Evolutionary conservation across 139 green algal genomes (phyloP), one percentile per base, ranked within the genome.

Genomic region (Asterochloris sp.): DNA sequence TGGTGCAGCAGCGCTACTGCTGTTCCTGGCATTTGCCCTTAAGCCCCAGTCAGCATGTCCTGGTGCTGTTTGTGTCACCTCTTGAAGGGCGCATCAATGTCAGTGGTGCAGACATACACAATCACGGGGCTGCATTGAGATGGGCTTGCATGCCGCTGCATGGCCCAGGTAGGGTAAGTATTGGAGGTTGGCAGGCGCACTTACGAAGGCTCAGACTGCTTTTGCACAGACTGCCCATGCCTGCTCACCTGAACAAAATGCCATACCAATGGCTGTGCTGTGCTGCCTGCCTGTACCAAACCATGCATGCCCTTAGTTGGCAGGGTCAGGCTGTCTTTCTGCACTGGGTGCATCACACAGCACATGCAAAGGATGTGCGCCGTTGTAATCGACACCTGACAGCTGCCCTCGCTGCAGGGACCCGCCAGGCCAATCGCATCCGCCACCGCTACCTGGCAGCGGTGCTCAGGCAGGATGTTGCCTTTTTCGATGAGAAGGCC

Each of bases 381-480:
- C 8, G 12, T n/a, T 24, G 28, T 61, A 38, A 11, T 1, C 23
- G 78, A 27, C 14, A 85, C 8, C 62, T 78, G 26, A 74, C 54
- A 17, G 62, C 26, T 16, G 62, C 16, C 14, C 28, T 29, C 10
- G 28, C 62, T 62, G 66, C 73, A 83, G 81, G 84, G 28, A 68
- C 80, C 21, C 73, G 83, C 62, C 83, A 85, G 15, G 63, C 69
- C 12, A 74, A 81, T n/a, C 62, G 73, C 23, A 86, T 92, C 26
- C 81, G 90, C 27, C 78, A 78, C 28, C 24, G 29, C 12, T 96
- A 94, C 84, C 84, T 95, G 47, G 0, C 24, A 4, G 80, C 90
- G 0, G 88, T 94, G 29, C 86, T 98, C 67, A 81, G 85, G 16
- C 95, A 98, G 89, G 94, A 98, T 23, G 83, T 97, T 11, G 85